Evolutionary conservation across 148 eudicot genomes (phyloP).

Genomic region (Chenopodium quinoa): DNA sequence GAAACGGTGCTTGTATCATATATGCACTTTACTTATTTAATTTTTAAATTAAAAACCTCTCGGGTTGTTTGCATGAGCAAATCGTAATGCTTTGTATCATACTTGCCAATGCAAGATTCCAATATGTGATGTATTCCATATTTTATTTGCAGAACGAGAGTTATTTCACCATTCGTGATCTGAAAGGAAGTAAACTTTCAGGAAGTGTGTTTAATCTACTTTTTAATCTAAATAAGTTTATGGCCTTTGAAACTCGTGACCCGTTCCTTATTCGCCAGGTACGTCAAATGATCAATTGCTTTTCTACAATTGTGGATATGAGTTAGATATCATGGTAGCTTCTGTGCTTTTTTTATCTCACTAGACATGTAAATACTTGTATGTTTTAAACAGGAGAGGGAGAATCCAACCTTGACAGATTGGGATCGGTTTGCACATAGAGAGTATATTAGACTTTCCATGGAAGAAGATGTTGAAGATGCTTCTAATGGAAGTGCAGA

Average conservation of each 20-base stretch:
- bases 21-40: too few species aligned
- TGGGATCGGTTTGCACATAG: conserved; percentile 99
- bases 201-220: conserved; percentile 90
- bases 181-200: conserved; percentile 80
- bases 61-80: neutral
- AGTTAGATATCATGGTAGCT: neutral
- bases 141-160: conserved; percentile 63
- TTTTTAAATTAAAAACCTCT: neutral
- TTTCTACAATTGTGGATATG: neutral
- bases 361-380: neutral
- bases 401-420: conserved; percentile 89
- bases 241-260: conserved; percentile 98
- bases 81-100: neutral
- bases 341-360: neutral
- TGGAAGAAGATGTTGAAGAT: conserved; percentile 99
- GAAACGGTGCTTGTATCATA: neutral
- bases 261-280: conserved; percentile 99
- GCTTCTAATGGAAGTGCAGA: conserved; percentile 98
- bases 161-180: conserved; percentile 71
- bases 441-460: conserved; percentile 93
- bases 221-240: conserved; percentile 90
- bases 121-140: conserved; percentile 2
- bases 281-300: conserved; percentile 15
- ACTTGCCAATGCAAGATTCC: neutral
- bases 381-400: conserved; percentile 70